Evolutionary conservation across 176 grass and related monocot species (phyloP).

Genomic region (Ensete glaucum): DNA sequence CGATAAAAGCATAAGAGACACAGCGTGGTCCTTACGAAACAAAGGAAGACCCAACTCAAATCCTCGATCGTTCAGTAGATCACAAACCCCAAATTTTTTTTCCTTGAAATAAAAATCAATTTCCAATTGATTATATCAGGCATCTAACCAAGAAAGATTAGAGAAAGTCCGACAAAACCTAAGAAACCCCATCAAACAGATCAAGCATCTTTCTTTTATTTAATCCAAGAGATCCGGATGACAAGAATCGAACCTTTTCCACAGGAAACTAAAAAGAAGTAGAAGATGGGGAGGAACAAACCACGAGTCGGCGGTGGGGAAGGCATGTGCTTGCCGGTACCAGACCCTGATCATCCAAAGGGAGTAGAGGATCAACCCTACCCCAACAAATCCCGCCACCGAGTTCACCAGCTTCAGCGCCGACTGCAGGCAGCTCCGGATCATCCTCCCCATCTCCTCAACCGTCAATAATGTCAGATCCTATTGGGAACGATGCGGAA

Average conservation of each 20-base stretch:
- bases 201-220: neutral
- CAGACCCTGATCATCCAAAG: slow-evolving; percentile 91
- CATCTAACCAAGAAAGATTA: neutral
- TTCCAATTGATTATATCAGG: neutral
- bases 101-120: neutral
- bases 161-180: neutral
- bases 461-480: neutral
- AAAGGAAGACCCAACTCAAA: too few species aligned
- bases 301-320: slow-evolving; percentile 41
- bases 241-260: too few species aligned
- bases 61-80: neutral
- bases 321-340: slow-evolving; percentile 35
- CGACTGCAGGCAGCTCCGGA: slow-evolving; percentile 62
- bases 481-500: neutral
- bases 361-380: slow-evolving; percentile 84
- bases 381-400: slow-evolving; percentile 69
- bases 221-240: too few species aligned
- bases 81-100: neutral
- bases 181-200: neutral
- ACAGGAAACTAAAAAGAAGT: too few species aligned
- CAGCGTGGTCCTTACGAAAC: too few species aligned
- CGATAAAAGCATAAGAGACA: too few species aligned
- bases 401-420: slow-evolving; percentile 80
- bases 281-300: slow-evolving; percentile 7
- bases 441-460: slow-evolving; percentile 37